Base-by-base conservation (phyloP, 306 rosid genomes). In the Fragaria ananassa region DNA sequence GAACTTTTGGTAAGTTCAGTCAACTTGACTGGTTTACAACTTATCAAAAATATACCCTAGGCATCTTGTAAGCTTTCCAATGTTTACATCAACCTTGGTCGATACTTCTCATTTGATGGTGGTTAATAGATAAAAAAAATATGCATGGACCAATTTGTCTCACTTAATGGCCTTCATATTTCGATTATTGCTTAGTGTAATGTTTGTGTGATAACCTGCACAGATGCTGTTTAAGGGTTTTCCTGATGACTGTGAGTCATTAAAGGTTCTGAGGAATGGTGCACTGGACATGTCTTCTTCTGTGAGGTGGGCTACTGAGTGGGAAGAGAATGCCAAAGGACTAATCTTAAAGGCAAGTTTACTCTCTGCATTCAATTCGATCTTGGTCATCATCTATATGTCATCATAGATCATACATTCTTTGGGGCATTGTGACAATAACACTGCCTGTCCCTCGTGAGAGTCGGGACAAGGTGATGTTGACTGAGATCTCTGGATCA, bases 251-350 rank as follows among this genome's bases (percentile, higher is more conserved):
- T 89, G 96, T 66, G 86, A 85, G 81, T 78, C 85, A 50, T 53
- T 94, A 66, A 85, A 85, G 77, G 82, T 71, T 56, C 89, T 94
- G 23, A 87, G 83, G 77, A 62, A 86, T 39, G 96, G 96, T 68
- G 90, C 90, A 46, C 41, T 90, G 67, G 95, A 90, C 84, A 89
- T 82, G 25, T 81, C 91, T 74, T 90, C 88, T 45, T 93, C 94
- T 54, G 76, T 88, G 34, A 90, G 87, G 68, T 94, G 98, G 98
- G 73, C 84, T 81, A 77, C 89, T 34, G 98, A 87, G 82, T 94
- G 98, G 98, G 98, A 91, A 79, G 89, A 88, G 62, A 91, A 91
- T 81, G 98, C 97, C 72, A 91, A 91, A 83, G 91, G 91, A 19
- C 77, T 94, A 62, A 85, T 94, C 88, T 78, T 79, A 5, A 78